Conservation (phyloP, 2,329 filamentous ascomycete species). For the Fusarium papillatum region DNA sequence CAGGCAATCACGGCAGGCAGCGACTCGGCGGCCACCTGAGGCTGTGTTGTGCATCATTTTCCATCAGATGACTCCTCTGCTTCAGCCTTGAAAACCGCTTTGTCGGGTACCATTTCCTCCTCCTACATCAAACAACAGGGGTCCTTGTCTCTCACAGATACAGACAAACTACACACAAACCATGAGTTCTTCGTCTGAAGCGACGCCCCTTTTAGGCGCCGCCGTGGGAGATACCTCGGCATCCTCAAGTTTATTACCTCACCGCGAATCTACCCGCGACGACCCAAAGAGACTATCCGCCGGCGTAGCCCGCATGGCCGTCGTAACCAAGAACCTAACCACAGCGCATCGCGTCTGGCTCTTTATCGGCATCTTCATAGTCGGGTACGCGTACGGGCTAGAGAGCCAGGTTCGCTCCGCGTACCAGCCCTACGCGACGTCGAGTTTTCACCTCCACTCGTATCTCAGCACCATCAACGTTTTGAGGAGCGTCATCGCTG, state of each 20-base stretch:
- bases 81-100: background rate
- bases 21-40: conserved; percentile 1
- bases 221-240: background rate
- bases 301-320: conserved; percentile 67
- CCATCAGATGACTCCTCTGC: conserved; percentile 16
- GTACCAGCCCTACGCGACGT: conserved; percentile 69
- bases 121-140: background rate
- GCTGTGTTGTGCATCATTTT: background rate
- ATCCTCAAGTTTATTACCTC: conserved; percentile 20
- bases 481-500: conserved; percentile 70
- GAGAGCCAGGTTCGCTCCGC: conserved; percentile 65
- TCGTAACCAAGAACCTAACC: conserved; percentile 61
- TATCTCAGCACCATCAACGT: conserved; percentile 71
- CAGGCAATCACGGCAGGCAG: conserved; percentile 4
- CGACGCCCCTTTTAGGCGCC: conserved; percentile 26
- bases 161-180: background rate
- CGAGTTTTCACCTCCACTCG: conserved; percentile 65
- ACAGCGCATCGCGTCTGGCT: conserved; percentile 61
- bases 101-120: background rate
- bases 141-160: background rate
- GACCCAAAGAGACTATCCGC: conserved; percentile 28
- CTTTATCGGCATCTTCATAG: conserved; percentile 69
- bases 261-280: conserved; percentile 3
- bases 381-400: conserved; percentile 72
- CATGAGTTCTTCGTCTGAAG: conserved; percentile 22